These are phyloP conservation scores for Tetracladium maxilliforme DNA, from an alignment of 2,329 filamentous ascomycete genomes.

Conservation along the genomic window DNA sequence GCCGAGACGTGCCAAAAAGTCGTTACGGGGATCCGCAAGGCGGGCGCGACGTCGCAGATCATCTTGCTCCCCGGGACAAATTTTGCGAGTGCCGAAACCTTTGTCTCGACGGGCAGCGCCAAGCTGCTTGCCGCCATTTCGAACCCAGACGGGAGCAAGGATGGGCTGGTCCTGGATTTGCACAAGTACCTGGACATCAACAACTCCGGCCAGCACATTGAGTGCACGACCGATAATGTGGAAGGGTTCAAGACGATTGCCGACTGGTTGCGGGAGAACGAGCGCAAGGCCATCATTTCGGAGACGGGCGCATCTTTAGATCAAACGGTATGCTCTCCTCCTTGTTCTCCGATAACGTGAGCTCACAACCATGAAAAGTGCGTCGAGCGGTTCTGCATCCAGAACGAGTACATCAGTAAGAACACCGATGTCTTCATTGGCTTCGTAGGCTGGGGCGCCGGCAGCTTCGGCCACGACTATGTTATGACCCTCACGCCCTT, in stretches of 20 bases:
- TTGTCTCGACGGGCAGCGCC: conserved; percentile 32
- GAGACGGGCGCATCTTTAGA: conserved; percentile 35
- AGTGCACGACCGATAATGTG: conserved; percentile 38
- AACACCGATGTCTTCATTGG: conserved; percentile 21
- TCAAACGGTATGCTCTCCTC: conserved; percentile 19
- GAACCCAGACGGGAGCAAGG: conserved; percentile 42
- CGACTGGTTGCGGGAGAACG: conserved; percentile 27
- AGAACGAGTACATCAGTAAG: too few species aligned
- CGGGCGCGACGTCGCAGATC: conserved; percentile 46
- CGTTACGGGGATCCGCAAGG: conserved; percentile 49
- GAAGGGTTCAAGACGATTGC: conserved; percentile 29
- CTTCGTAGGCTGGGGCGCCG: conserved; percentile 20
- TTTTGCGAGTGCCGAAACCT: conserved; percentile 34
- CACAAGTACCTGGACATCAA: conserved; percentile 47
- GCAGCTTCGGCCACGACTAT: conserved; percentile 13
- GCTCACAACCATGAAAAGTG: too few species aligned
- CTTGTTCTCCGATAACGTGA: too few species aligned
- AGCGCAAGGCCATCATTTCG: conserved; percentile 31
- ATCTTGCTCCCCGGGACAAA: conserved; percentile 51
- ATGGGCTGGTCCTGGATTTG: conserved; percentile 41
- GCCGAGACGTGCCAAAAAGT: conserved; percentile 43
- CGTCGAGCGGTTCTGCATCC: too few species aligned
- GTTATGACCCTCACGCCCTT: too few species aligned
- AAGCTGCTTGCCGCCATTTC: conserved; percentile 34
- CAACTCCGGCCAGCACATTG: conserved; percentile 33